Evolutionary conservation across 2,329 filamentous ascomycete species (phyloP).

Genomic region (Fusarium sp.): DNA sequence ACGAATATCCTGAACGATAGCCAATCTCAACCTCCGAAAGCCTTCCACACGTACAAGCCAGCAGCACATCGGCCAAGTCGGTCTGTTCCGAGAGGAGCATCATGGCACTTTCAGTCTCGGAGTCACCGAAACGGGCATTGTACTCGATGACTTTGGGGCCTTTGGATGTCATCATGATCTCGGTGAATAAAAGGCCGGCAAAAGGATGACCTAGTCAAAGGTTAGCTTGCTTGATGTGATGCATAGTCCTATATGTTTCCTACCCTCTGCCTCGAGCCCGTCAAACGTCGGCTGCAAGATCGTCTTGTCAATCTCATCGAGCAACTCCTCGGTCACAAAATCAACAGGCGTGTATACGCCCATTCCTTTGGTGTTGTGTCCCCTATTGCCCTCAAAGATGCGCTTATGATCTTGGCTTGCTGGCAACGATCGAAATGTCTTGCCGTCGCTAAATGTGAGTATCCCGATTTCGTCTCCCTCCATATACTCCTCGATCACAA

Average conservation of each 20-base stretch:
- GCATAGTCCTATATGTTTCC: background rate
- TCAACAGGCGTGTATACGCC: slow-evolving; percentile 76
- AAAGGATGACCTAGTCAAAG: background rate
- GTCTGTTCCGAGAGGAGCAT: background rate
- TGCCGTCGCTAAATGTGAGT: slow-evolving; percentile 74
- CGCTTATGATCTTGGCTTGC: slow-evolving; percentile 80
- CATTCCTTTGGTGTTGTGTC: slow-evolving; percentile 80
- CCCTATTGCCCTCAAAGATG: slow-evolving; percentile 73
- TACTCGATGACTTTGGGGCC: background rate
- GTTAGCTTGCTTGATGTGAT: background rate
- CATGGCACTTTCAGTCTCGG: background rate
- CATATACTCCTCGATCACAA: slow-evolving; percentile 78
- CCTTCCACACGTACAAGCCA: background rate
- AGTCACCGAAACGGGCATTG: background rate
- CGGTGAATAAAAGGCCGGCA: background rate
- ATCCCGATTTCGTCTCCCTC: slow-evolving; percentile 77
- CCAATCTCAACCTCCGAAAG: background rate
- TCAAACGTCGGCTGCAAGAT: slow-evolving; percentile 72
- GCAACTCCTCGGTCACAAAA: slow-evolving; percentile 61
- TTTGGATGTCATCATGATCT: background rate
- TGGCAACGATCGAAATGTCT: slow-evolving; percentile 70
- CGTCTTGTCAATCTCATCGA: slow-evolving; percentile 68
- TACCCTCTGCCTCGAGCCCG: slow-evolving; percentile 68
- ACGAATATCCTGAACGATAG: background rate
- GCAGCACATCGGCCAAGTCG: background rate